A percentile compares a stretch with the other conserved stretches of the same genome.
Conservation (phyloP, 192 early-diverging fungal species). For the Podila verticillata region DNA sequence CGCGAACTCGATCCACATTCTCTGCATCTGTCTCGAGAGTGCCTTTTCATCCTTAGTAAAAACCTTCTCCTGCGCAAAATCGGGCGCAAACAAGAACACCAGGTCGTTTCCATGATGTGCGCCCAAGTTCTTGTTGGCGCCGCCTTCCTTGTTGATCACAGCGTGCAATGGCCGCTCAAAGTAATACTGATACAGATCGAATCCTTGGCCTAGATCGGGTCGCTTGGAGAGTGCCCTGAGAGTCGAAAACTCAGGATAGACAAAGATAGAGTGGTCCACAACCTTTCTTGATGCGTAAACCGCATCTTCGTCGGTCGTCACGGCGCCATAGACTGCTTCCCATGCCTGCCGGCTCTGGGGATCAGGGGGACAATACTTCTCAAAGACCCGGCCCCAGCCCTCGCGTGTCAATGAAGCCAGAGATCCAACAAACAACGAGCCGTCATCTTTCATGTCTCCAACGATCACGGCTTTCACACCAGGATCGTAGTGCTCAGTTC, state of each 20-base stretch:
- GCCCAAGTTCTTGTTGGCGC: background rate
- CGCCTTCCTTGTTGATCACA: slow-evolving; percentile 2
- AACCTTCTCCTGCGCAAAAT: slow-evolving; percentile 5
- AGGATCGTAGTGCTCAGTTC: slow-evolving; percentile 21
- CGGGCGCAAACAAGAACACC: slow-evolving; percentile 33
- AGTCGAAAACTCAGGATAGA: slow-evolving; percentile 8
- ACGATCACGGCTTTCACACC: slow-evolving; percentile 21
- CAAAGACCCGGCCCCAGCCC: background rate
- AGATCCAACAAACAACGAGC: slow-evolving; percentile 7
- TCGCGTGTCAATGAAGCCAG: slow-evolving; percentile 4
- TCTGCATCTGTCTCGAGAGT: slow-evolving; percentile 12
- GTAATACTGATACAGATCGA: slow-evolving; percentile 21
- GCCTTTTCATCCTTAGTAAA: slow-evolving; percentile 19
- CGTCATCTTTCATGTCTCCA: slow-evolving; percentile 27
- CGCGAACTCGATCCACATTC: slow-evolving; percentile 35
- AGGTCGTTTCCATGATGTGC: slow-evolving; percentile 42
- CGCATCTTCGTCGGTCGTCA: slow-evolving; percentile 14
- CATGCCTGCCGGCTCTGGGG: slow-evolving; percentile 6
- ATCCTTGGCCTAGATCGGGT: slow-evolving; percentile 7
- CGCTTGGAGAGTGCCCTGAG: slow-evolving; percentile 30
- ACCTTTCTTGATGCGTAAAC: background rate
- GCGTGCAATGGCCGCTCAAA: slow-evolving; percentile 25
- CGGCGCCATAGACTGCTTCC: slow-evolving; percentile 16
- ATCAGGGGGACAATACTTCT: slow-evolving; percentile 26
- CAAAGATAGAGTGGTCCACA: slow-evolving; percentile 1